Conservation (phyloP, 2,329 filamentous ascomycete genomes). For the Phyllosticta ampelicida region DNA sequence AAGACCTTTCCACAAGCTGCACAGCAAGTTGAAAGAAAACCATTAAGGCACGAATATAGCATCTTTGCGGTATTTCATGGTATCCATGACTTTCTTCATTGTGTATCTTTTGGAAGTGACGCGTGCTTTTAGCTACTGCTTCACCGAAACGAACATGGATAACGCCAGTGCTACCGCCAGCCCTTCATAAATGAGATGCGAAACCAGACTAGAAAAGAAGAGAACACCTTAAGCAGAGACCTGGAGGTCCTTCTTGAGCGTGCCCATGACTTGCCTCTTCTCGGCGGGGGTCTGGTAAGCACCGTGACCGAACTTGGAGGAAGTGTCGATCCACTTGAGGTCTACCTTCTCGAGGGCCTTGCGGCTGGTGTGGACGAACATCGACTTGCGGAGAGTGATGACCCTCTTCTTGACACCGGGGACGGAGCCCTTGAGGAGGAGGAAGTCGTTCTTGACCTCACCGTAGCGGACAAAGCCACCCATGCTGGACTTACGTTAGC, state of each 20-base stretch:
- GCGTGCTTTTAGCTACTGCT: conserved; percentile 7
- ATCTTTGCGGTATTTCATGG: conserved; percentile 7
- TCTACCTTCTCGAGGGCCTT: conserved; percentile 97
- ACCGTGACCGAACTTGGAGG: conserved; percentile 99
- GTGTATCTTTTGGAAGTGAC: conserved; percentile 11
- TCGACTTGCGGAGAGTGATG: conserved; percentile 97
- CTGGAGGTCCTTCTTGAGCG: conserved; percentile 92
- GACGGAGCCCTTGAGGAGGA: conserved; percentile 95
- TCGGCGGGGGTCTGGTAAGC: conserved; percentile 97
- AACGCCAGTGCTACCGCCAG: conserved; percentile 28
- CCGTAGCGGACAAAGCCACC: conserved; percentile 99
- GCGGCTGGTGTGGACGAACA: conserved; percentile 94
- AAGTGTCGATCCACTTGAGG: conserved; percentile 99
- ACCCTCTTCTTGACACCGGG: conserved; percentile 99
- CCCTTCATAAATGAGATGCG: conserved; percentile 21
- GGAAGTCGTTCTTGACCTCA: conserved; percentile 98
- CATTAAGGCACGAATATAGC: not conserved
- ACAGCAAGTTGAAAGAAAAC: no score
- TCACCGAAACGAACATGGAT: conserved; percentile 13
- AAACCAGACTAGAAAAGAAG: conserved; percentile 9
- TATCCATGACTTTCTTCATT: conserved; percentile 9
- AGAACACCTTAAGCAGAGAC: conserved; percentile 36
- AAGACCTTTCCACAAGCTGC: no score
- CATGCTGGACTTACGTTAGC: conserved; percentile 52
- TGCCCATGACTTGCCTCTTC: conserved; percentile 96